Conservation (phyloP, 495 filamentous ascomycete genomes). For the Penicillium argentinense region DNA sequence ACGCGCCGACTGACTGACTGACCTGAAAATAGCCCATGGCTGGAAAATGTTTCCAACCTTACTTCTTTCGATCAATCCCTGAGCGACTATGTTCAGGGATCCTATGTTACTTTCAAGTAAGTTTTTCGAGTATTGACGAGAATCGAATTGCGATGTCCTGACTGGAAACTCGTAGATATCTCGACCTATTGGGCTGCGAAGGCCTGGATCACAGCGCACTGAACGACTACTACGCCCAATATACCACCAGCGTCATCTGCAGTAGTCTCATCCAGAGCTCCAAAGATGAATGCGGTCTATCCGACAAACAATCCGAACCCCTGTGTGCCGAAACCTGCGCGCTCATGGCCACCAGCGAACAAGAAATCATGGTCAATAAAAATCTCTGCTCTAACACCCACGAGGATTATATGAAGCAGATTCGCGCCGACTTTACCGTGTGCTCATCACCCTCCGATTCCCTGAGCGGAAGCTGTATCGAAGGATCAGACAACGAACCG, state of each 20-base stretch:
- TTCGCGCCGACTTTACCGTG: conserved; percentile 89
- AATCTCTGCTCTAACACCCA: conserved; percentile 67
- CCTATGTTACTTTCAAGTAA: conserved; percentile 75
- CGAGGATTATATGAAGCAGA: conserved; percentile 66
- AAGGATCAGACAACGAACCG: conserved; percentile 76
- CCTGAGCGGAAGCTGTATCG: conserved; percentile 71
- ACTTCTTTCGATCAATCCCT: conserved; percentile 77
- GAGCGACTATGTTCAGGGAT: conserved; percentile 67
- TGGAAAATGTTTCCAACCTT: conserved; percentile 74
- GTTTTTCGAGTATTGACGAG: conserved; percentile 17
- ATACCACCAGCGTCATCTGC: conserved; percentile 89
- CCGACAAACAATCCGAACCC: conserved; percentile 62
- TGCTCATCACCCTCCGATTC: conserved; percentile 81
- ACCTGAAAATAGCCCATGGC: conserved; percentile 69
- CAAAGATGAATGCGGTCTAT: conserved; percentile 65
- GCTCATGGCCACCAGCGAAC: conserved; percentile 77
- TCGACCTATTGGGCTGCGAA: conserved; percentile 72
- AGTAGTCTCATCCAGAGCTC: conserved; percentile 95
- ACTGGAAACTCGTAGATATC: conserved; percentile 26
- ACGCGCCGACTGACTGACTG: conserved; percentile 18
- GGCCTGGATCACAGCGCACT: conserved; percentile 76
- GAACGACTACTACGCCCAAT: conserved; percentile 87
- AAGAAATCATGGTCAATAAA: conserved; percentile 73
- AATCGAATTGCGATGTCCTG: neutral
- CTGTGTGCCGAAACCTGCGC: conserved; percentile 92